Evolutionary conservation across 1,284 basidiomycete genomes (phyloP).

Genomic region (Exobasidium cylindrosporum): DNA sequence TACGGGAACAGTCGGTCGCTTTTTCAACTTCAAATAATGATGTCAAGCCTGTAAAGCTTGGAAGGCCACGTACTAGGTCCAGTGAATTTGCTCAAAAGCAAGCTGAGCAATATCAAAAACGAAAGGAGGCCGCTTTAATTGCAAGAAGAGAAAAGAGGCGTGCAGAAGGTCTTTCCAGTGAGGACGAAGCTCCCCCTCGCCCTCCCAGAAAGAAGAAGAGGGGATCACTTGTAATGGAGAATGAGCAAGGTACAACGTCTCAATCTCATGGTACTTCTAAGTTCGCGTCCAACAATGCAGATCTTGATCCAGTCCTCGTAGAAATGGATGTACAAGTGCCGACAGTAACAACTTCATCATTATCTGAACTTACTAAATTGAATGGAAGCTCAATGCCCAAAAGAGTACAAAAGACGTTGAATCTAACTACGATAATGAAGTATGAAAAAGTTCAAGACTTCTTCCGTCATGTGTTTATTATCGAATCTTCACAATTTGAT

Average conservation of each 20-base stretch:
- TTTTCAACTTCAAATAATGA: not conserved
- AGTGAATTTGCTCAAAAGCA: not conserved
- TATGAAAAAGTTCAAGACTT: not conserved
- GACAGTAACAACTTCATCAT: too few species aligned
- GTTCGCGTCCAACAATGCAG: too few species aligned
- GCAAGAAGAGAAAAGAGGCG: not conserved
- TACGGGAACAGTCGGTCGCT: too few species aligned
- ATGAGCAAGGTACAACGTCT: not conserved
- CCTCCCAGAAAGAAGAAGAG: too few species aligned
- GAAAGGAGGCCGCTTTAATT: not conserved
- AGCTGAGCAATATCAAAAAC: not conserved
- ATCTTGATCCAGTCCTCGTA: too few species aligned
- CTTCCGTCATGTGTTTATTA: not conserved
- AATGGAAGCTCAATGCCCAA: not conserved
- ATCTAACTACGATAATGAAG: not conserved
- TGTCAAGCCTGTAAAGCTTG: not conserved
- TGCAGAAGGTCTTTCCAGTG: not conserved
- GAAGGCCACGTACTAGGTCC: not conserved
- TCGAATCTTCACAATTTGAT: not conserved
- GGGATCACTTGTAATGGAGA: not conserved
- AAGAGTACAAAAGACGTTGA: not conserved
- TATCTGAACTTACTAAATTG: too few species aligned
- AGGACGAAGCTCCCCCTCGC: too few species aligned
- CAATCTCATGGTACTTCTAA: too few species aligned
- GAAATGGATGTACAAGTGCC: too few species aligned